Conservation (phyloP, 768 basidiomycete genomes). For the Mycena kentingensis region DNA sequence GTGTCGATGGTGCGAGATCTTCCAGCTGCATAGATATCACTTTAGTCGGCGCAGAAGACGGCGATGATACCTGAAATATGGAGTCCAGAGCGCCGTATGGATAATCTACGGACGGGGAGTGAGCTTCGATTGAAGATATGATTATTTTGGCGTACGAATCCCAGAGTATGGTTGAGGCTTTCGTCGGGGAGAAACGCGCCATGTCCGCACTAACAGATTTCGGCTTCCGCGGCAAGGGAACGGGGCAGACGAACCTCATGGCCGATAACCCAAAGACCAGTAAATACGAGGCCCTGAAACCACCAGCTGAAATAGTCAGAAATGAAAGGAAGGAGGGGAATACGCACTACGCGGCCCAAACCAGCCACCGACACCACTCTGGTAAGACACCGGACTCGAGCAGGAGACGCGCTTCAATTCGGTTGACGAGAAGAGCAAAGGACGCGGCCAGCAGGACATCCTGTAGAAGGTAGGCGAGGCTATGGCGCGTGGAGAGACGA, state of each 20-base stretch:
- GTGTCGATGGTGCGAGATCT: slow-evolving; percentile 55
- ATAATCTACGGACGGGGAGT: slow-evolving; percentile 33
- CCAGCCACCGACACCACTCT: slow-evolving; percentile 42
- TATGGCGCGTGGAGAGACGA: slow-evolving; percentile 41
- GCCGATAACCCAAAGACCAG: slow-evolving; percentile 62
- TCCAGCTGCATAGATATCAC: slow-evolving; percentile 38
- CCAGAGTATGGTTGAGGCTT: slow-evolving; percentile 49
- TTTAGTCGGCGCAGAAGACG: neutral
- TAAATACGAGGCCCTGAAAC: slow-evolving; percentile 62
- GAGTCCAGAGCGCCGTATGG: slow-evolving; percentile 53
- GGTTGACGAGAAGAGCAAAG: slow-evolving; percentile 44
- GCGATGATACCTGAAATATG: slow-evolving; percentile 38
- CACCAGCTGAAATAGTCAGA: slow-evolving; percentile 45
- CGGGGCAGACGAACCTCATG: slow-evolving; percentile 43
- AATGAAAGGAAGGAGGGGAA: neutral
- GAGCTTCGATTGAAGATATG: slow-evolving; percentile 10
- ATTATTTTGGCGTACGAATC: slow-evolving; percentile 43
- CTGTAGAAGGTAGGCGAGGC: slow-evolving; percentile 45
- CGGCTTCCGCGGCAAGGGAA: slow-evolving; percentile 2
- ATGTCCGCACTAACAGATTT: slow-evolving; percentile 50
- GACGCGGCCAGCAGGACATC: slow-evolving; percentile 47
- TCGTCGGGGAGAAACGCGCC: slow-evolving; percentile 55
- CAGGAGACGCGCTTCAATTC: slow-evolving; percentile 43
- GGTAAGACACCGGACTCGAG: slow-evolving; percentile 34
- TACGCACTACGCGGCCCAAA: slow-evolving; percentile 51